phyloP scores from a whole-genome alignment of 2,329 filamentous ascomycete species.

The Orbilia blumenaviensis region DNA sequence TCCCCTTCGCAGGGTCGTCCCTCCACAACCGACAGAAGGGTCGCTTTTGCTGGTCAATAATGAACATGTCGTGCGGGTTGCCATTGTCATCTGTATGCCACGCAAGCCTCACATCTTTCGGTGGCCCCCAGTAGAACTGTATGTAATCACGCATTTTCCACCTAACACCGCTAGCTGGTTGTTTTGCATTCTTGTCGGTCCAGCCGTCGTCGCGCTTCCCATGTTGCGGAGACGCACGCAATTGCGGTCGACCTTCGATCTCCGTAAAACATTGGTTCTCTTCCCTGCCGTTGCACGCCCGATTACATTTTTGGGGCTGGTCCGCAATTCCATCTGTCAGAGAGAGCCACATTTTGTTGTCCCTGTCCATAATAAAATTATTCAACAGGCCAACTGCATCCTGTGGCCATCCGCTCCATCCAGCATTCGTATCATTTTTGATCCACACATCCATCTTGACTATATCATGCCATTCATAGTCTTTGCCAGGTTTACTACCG shows the following conservation, averaged over 20 bases:
- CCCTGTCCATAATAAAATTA: not conserved
- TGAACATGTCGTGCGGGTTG: not conserved
- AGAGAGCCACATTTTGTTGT: not conserved
- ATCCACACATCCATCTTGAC: not conserved
- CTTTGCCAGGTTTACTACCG: not conserved
- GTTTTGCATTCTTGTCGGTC: not conserved
- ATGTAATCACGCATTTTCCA: not conserved
- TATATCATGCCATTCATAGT: not conserved
- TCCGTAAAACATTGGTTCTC: not conserved
- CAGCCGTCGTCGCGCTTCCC: not conserved
- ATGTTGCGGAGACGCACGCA: not conserved
- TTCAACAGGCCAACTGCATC: not conserved
- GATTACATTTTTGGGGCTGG: too few relatives aligned
- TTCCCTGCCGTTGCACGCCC: not conserved
- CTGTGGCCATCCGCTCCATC: not conserved
- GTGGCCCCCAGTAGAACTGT: not conserved
- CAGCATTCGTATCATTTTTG: not conserved
- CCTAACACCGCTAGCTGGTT: not conserved
- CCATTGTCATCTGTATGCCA: slow-evolving; percentile 18
- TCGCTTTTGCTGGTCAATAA: not conserved
- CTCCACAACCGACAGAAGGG: not conserved
- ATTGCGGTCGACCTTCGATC: not conserved
- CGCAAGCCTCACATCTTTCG: not conserved
- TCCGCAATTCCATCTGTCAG: not conserved
- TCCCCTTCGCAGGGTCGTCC: not conserved